Evolutionary conservation across 2,329 filamentous ascomycete genomes (phyloP).

Genomic region (Paecilomyces sp.): DNA sequence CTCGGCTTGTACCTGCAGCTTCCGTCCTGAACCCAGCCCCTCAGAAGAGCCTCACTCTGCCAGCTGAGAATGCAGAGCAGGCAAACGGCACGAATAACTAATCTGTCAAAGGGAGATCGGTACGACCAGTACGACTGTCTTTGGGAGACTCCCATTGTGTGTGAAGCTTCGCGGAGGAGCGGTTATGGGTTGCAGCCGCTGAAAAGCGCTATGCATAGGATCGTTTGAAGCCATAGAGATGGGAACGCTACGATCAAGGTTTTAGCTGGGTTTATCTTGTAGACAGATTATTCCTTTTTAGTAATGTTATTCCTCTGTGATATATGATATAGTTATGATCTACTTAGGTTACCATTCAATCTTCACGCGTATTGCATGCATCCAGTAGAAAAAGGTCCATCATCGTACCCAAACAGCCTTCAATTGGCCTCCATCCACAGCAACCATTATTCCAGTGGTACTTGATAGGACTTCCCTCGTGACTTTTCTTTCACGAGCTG

Average conservation of each 20-base stretch:
- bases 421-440: background rate
- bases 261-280: background rate
- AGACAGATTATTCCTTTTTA: background rate
- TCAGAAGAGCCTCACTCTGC: slow-evolving; percentile 36
- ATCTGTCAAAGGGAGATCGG: background rate
- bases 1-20: slow-evolving; percentile 69
- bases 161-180: too few species aligned
- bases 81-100: slow-evolving; percentile 12
- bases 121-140: background rate
- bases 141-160: background rate
- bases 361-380: background rate
- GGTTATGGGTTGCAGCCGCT: too few species aligned
- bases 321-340: background rate
- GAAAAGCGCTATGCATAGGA: too few species aligned
- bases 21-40: slow-evolving; percentile 64
- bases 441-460: background rate
- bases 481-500: background rate
- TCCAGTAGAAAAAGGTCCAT: background rate
- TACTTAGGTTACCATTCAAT: background rate
- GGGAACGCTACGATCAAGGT: background rate
- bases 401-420: background rate
- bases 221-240: background rate
- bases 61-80: slow-evolving; percentile 16
- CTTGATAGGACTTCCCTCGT: background rate
- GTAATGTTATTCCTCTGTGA: background rate